Percentiles rank a stretch among this genome's conserved stretches.
Evolutionary conservation across 2,329 filamentous ascomycete genomes (phyloP).

Genomic region (Sporothrix brunneoviolacea): DNA sequence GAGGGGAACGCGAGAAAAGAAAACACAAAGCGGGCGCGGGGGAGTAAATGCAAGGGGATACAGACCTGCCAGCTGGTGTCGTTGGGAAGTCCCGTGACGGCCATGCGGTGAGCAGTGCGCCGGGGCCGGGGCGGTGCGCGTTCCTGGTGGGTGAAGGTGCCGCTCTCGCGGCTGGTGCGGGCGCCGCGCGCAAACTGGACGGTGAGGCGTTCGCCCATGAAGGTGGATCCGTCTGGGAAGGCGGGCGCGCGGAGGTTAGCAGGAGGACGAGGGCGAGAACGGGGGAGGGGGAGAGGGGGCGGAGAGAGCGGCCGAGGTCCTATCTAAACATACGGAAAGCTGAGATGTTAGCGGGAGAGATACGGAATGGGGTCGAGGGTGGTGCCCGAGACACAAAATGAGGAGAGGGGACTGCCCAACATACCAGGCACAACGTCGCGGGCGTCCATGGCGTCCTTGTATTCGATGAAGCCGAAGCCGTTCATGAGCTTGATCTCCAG

Average conservation of each 20-base stretch:
- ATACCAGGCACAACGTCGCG: conserved; percentile 96
- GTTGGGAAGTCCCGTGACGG: conserved; percentile 90
- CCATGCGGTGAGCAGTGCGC: conserved; percentile 93
- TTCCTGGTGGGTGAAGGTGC: conserved; percentile 45
- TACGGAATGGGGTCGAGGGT: too few species aligned
- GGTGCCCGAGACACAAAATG: too few species aligned
- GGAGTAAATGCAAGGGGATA: conserved; percentile 29
- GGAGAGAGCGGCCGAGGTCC: background rate
- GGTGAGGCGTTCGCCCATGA: conserved; percentile 95
- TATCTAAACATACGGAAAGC: conserved; percentile 17
- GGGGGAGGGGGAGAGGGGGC: background rate
- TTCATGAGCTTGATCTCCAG: conserved; percentile 99
- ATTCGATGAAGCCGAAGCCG: conserved; percentile 99
- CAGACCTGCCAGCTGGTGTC: conserved; percentile 99
- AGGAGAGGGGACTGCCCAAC: conserved; percentile 26
- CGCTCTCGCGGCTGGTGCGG: conserved; percentile 40
- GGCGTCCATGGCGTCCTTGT: conserved; percentile 96
- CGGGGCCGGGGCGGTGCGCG: conserved; percentile 67
- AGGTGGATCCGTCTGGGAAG: conserved; percentile 81
- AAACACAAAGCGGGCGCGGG: background rate
- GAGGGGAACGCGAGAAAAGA: background rate
- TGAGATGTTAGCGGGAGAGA: conserved; percentile 12
- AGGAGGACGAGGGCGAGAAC: conserved; percentile 7
- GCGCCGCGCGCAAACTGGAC: conserved; percentile 96
- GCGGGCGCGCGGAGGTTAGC: conserved; percentile 28